Evolutionary conservation across 2,329 filamentous ascomycete species (phyloP).

Genomic region (Talaromyces verruculosus): DNA sequence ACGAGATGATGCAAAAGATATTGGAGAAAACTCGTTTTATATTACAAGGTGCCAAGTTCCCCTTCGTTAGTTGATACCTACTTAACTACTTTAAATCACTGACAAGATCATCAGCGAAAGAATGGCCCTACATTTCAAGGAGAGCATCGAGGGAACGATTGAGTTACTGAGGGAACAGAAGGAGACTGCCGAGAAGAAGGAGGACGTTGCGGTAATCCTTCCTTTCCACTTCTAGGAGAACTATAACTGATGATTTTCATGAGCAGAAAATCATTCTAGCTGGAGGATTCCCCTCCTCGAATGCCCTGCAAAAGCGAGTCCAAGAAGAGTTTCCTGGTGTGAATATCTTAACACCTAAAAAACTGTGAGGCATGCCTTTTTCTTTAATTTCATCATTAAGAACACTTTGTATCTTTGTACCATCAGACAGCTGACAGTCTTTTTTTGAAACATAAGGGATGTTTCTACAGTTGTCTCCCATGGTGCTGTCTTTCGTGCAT

Average conservation of each 20-base stretch:
- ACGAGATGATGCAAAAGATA: background rate
- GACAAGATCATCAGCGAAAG: background rate
- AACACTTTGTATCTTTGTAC: background rate
- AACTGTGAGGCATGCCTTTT: background rate
- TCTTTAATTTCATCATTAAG: background rate
- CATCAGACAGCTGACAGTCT: background rate
- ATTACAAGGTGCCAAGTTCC: background rate
- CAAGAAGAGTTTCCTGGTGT: background rate
- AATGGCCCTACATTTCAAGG: background rate
- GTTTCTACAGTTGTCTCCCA: background rate
- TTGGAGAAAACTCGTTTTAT: background rate
- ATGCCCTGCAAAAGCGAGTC: background rate
- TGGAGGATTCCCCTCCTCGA: background rate
- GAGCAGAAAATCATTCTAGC: constrained; percentile 5
- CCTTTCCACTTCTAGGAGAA: background rate
- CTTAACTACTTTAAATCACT: background rate
- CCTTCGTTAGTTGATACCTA: background rate
- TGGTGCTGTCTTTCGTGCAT: constrained; percentile 9
- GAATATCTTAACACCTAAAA: background rate
- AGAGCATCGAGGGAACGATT: background rate
- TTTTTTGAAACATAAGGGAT: background rate
- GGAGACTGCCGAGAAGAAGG: background rate
- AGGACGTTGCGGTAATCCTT: background rate
- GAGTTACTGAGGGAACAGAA: background rate
- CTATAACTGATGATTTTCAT: background rate